phyloP scores from a whole-genome alignment of 2,329 filamentous ascomycete species.

The Orbilia ellipsospora region DNA sequence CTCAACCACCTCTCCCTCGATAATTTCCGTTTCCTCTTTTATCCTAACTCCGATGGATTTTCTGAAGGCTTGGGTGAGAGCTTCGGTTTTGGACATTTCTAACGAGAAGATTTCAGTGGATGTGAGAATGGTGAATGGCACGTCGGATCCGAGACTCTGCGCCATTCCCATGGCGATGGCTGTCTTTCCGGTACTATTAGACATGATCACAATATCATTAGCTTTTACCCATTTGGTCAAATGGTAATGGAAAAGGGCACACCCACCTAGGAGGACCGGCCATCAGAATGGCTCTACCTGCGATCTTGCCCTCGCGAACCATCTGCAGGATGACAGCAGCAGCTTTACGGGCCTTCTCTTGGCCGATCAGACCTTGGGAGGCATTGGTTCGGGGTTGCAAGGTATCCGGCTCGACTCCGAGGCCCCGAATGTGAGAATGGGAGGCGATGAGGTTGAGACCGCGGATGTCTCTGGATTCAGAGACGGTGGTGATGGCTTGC shows the following conservation, averaged over 20 bases:
- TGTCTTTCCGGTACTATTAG: constrained; percentile 89
- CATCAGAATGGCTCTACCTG: constrained; percentile 91
- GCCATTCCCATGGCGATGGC: constrained; percentile 99
- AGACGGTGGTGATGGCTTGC: constrained; percentile 77
- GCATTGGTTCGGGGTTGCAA: constrained; percentile 79
- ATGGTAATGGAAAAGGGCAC: not conserved
- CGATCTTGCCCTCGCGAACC: constrained; percentile 99
- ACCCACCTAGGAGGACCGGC: constrained; percentile 84
- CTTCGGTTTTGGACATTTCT: constrained; percentile 99
- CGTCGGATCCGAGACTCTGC: constrained; percentile 90
- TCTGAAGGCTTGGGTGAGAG: constrained; percentile 96
- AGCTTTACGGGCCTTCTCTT: constrained; percentile 95
- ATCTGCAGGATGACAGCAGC: constrained; percentile 97
- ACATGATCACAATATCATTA: not conserved
- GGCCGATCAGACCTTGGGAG: constrained; percentile 93
- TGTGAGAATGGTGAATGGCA: constrained; percentile 94
- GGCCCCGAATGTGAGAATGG: constrained; percentile 95
- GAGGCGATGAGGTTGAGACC: constrained; percentile 97
- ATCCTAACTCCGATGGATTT: constrained; percentile 98
- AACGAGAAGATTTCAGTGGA: constrained; percentile 98
- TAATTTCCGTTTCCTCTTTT: constrained; percentile 98
- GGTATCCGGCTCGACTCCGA: constrained; percentile 91
- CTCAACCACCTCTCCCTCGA: constrained; percentile 98
- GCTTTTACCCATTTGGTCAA: too few relatives aligned
- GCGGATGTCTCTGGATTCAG: constrained; percentile 94